phyloP scores from a whole-genome alignment of 345 rosid genomes.

The Mangifera indica region DNA sequence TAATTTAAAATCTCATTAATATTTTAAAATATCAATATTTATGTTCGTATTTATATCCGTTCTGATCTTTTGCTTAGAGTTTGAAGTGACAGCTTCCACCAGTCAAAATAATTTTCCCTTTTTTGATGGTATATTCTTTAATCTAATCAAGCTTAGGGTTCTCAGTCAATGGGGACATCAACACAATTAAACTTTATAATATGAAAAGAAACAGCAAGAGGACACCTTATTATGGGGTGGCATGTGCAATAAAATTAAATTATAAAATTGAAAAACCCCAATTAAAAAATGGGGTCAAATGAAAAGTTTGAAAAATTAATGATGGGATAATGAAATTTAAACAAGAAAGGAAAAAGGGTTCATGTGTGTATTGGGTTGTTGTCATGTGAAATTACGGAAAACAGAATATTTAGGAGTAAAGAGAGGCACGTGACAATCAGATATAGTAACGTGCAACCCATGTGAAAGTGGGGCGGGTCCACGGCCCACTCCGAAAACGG shows the following conservation, averaged over 20 bases:
- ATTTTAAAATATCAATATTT: no score
- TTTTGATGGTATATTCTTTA: background rate
- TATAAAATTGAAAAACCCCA: conserved; percentile 7
- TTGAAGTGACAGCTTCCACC: conserved; percentile 5
- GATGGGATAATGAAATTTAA: background rate
- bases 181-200: conserved; percentile 6
- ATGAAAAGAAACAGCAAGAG: background rate
- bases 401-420: conserved; percentile 44
- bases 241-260: conserved; percentile 25
- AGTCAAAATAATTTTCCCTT: no score
- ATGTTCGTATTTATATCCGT: no score
- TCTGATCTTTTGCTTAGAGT: background rate
- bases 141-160: conserved; percentile 7
- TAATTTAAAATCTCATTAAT: no score
- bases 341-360: background rate
- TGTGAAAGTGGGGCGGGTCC: conserved; percentile 48
- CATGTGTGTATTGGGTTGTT: conserved; percentile 14
- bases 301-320: background rate
- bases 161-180: conserved; percentile 19
- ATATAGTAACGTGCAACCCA: conserved; percentile 53
- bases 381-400: conserved; percentile 11
- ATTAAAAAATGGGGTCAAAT: conserved; percentile 7
- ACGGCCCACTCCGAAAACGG: conserved; percentile 37
- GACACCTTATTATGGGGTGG: conserved; percentile 18
- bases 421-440: conserved; percentile 58